Percentiles rank a stretch among this genome's conserved stretches.
These are phyloP conservation scores for Hypoxylon intermedium DNA, from an alignment of 495 filamentous ascomycete genomes.

Conservation along the genomic window DNA sequence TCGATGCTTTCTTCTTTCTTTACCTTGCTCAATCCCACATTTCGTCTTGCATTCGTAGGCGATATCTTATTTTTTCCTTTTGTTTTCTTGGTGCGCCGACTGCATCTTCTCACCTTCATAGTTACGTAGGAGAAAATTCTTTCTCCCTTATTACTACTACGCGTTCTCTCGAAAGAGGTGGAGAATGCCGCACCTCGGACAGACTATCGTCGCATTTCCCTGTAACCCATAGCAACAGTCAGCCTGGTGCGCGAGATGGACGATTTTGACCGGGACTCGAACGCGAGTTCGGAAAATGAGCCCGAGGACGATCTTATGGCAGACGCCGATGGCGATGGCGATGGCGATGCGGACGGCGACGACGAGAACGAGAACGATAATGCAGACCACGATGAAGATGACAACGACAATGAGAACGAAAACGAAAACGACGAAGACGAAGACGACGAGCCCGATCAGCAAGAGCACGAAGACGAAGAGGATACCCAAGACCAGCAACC, in stretches of 20 bases:
- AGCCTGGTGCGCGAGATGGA: slow-evolving; percentile 27
- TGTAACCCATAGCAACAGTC: neutral
- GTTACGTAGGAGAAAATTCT: too few species aligned
- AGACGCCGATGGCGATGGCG: slow-evolving; percentile 57
- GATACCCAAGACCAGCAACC: slow-evolving; percentile 48
- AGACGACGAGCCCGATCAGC: slow-evolving; percentile 62
- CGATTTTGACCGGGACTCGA: slow-evolving; percentile 57
- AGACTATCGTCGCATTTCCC: neutral
- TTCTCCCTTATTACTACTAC: too few species aligned
- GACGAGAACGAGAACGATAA: slow-evolving; percentile 61
- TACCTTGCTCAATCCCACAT: too few species aligned
- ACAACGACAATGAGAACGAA: slow-evolving; percentile 56
- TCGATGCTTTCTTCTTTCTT: too few species aligned
- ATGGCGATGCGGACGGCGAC: slow-evolving; percentile 55
- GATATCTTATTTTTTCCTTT: too few species aligned
- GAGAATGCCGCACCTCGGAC: too few species aligned
- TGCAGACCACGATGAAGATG: slow-evolving; percentile 67
- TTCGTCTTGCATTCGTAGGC: too few species aligned
- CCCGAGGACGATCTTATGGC: slow-evolving; percentile 63
- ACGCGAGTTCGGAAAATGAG: slow-evolving; percentile 74
- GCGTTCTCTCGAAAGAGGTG: too few species aligned
- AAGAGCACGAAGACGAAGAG: slow-evolving; percentile 67
- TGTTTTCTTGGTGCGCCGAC: too few species aligned
- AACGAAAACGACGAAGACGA: slow-evolving; percentile 66
- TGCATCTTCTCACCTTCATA: too few species aligned